phyloP scores from a whole-genome alignment of 441 rosid genomes.

The Pelargonium myrrhifolium region DNA sequence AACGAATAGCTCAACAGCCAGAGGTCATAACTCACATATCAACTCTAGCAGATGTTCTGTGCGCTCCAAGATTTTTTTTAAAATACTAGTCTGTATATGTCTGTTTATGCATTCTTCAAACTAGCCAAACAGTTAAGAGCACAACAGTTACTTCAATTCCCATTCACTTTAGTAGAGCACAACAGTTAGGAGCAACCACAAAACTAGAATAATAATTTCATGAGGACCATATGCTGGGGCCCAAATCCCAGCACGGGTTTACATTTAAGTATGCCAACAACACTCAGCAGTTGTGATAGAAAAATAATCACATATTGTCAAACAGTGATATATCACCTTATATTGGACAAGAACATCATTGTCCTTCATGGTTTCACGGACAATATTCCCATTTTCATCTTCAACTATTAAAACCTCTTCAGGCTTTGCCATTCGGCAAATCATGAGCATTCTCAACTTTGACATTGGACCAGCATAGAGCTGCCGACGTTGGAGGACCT shows the following conservation, averaged over 20 bases:
- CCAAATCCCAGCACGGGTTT: not conserved
- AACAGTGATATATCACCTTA: constrained; percentile 47
- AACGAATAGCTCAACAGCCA: no score
- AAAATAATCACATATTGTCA: not conserved
- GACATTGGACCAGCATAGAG: constrained; percentile 88
- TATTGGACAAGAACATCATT: constrained; percentile 99
- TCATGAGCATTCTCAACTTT: constrained; percentile 91
- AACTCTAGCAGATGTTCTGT: no score
- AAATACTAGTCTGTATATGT: no score
- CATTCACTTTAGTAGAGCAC: not conserved
- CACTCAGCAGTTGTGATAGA: not conserved
- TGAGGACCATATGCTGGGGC: not conserved
- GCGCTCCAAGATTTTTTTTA: no score
- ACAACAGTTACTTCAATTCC: no score
- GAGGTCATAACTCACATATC: no score
- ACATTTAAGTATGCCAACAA: not conserved
- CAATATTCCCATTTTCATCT: constrained; percentile 99
- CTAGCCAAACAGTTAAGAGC: no score
- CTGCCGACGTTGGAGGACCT: constrained; percentile 80
- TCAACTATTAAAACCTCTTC: constrained; percentile 98
- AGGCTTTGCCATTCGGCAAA: constrained; percentile 99
- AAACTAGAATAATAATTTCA: not conserved
- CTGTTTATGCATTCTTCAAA: not conserved
- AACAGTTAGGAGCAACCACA: not conserved
- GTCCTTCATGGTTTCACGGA: constrained; percentile 99